Evolutionary conservation across 78 protist genomes (phyloP), one percentile per base, ranked within the genome.

Genomic region (Monosiga brevicollis): DNA sequence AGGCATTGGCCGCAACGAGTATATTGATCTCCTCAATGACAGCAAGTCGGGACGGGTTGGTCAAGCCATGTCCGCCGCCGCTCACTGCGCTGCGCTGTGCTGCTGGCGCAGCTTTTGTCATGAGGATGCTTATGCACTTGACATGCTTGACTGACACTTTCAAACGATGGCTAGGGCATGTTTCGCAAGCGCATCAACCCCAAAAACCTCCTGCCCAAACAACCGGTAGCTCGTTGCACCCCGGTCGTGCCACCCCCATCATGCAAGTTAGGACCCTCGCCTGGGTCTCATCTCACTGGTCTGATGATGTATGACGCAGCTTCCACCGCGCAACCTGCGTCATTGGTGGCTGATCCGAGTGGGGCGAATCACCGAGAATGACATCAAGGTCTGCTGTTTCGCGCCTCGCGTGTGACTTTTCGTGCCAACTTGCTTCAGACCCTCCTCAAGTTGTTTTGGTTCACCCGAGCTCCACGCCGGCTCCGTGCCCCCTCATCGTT

Each of bases 1-100:
- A 0, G 89, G 92, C 42, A 81, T 93, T 2, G 95, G 95, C 15
- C 81, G 95, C 49, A 93, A 93, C 76, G 87, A 84, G 84, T 93
- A 78, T 84, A 77, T 93, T 43, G 86, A 86, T 70, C 24, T 81
- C 70, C 73, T 89, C 86, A 90, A 93, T 71, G 6, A 37, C 34
- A 80, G 83, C 73, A 1, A n/a, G n/a, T 86, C 40, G 24, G 87
- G 32, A 83, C 72, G 76, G 86, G 80, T 32, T 76, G 80, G 80
- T 11, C 80, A 2, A 40, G 80, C 62, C 42, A 32, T 37, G 54
- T 36, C 29, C 3, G 11, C 38, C 37, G 75, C 75, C n/a, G n/a
- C n/a, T n/a, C n/a, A n/a, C n/a, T n/a, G n/a, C n/a, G n/a, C n/a
- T n/a, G n/a, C n/a, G n/a, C n/a, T n/a, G n/a, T n/a, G n/a, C n/a